phyloP scores from a whole-genome alignment of 371 early-diverging fungal genomes.

The Apophysomyces ossiformis region DNA sequence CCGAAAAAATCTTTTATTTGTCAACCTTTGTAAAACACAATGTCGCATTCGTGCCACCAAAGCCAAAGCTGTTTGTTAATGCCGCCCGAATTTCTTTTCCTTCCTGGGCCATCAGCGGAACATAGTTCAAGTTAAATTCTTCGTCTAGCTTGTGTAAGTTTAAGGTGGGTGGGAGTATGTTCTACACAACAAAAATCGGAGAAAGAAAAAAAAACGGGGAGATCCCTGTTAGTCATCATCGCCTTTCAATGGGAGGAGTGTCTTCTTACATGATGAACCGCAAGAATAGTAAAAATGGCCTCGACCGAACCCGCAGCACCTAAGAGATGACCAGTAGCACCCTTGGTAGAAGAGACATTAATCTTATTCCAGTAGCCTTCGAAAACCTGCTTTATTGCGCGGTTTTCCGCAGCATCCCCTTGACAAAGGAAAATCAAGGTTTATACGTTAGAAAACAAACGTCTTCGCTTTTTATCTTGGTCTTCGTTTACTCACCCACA shows the following conservation, averaged over 20 bases:
- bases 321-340: conserved; percentile 90
- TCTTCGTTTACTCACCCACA: conserved; percentile 46
- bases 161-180: conserved; percentile 82
- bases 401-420: conserved; percentile 80
- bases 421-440: neutral
- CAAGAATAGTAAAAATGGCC: conserved; percentile 85
- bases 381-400: conserved; percentile 84
- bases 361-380: conserved; percentile 54
- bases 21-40: conserved; percentile 71
- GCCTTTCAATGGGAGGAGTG: no score
- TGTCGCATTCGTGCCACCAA: conserved; percentile 95
- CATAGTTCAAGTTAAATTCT: conserved; percentile 82
- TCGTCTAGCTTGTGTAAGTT: conserved; percentile 71
- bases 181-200: conserved; percentile 33
- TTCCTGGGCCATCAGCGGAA: conserved; percentile 68
- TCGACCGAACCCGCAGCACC: conserved; percentile 97
- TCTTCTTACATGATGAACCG: conserved; percentile 64
- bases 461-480: neutral
- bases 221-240: no score
- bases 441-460: no score
- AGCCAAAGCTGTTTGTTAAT: conserved; percentile 94
- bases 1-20: neutral
- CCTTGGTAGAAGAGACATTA: conserved; percentile 89
- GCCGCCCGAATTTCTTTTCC: conserved; percentile 64
- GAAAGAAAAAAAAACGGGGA: no score